Base-by-base conservation (phyloP, 179 eudicot species). In the Amaranthus tricolor region DNA sequence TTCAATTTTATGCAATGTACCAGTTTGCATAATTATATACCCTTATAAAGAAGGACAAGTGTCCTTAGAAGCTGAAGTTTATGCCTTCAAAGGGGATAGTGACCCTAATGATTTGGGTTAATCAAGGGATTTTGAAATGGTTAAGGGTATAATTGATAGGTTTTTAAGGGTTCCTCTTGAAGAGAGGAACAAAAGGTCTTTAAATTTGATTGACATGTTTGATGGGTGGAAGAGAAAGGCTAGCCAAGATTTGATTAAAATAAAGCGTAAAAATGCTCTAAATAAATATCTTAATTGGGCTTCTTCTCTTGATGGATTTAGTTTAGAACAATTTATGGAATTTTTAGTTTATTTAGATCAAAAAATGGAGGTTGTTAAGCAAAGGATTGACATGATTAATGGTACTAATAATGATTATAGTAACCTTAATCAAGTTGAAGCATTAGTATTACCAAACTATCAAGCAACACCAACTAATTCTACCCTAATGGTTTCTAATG, bases 1-100 rank as follows among this genome's bases (percentile, higher is more conserved):
- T 9, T 80, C 90, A 12, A 81, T 83, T 2, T 84, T 89, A 5
- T 89, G 93, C n/a, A 78, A 83, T 65, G 91, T 86, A 0, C 79
- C 80, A n/a, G 75, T 84, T 44, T 86, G 91, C 79, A 70, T 89
- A 57, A 78, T 89, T 50, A 78, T 87, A 56, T 83, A 82, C 75
- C 88, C 85, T 9, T 77, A 53, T 12, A 62, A 45, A 8, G 57
- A 80, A 17, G 78, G 78, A 17, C 62, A 75, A 44, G 56, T 13
- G 43, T 19, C 65, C 44, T 56, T 56, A 0, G 76, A 78, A n/a
- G 77, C 84, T 1, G 86, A 81, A 21, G 76, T 78, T 0, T 83
- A 84, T 73, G 31, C 83, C 77, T 62, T 66, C 16, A 60, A 14
- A 6, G 53, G 66, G 24, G 43, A 51, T 64, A 16, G 6, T 15